Evolutionary conservation across 306 rosid species (phyloP).

Genomic region (Spatholobus suberectus): DNA sequence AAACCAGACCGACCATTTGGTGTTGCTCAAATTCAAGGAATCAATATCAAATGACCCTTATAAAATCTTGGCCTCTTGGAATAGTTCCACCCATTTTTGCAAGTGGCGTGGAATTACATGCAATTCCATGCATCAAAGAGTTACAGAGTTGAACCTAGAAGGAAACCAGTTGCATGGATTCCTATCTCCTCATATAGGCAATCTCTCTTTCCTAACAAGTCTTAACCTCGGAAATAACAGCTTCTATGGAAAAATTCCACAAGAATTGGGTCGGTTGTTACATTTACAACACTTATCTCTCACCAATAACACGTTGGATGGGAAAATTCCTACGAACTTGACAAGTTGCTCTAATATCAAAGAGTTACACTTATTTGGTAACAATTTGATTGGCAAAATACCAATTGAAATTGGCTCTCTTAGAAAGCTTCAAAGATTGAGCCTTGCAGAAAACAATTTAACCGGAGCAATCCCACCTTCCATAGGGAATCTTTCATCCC

Average conservation of each 20-base stretch:
- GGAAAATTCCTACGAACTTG: slow-evolving; percentile 50
- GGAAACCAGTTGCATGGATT: slow-evolving; percentile 40
- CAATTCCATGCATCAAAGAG: slow-evolving; percentile 40
- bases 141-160: slow-evolving; percentile 27
- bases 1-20: slow-evolving; percentile 38
- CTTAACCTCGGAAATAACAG: slow-evolving; percentile 38
- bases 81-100: slow-evolving; percentile 49
- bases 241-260: slow-evolving; percentile 47
- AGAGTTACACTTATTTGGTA: background rate
- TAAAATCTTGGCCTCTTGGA: slow-evolving; percentile 47
- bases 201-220: slow-evolving; percentile 42
- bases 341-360: slow-evolving; percentile 33
- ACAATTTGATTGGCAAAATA: slow-evolving; percentile 38
- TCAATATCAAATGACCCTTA: slow-evolving; percentile 39
- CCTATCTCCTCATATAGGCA: slow-evolving; percentile 54
- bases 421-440: background rate
- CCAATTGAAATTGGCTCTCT: slow-evolving; percentile 41
- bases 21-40: slow-evolving; percentile 51
- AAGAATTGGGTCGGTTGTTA: slow-evolving; percentile 33
- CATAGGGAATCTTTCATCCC: slow-evolving; percentile 50
- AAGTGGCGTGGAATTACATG: slow-evolving; percentile 59
- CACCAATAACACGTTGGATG: slow-evolving; percentile 39
- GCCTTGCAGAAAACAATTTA: slow-evolving; percentile 12
- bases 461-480: slow-evolving; percentile 45
- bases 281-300: slow-evolving; percentile 30